Evolutionary conservation across 2,329 filamentous ascomycete species (phyloP).

Genomic region (Pseudogymnoascus sp.): DNA sequence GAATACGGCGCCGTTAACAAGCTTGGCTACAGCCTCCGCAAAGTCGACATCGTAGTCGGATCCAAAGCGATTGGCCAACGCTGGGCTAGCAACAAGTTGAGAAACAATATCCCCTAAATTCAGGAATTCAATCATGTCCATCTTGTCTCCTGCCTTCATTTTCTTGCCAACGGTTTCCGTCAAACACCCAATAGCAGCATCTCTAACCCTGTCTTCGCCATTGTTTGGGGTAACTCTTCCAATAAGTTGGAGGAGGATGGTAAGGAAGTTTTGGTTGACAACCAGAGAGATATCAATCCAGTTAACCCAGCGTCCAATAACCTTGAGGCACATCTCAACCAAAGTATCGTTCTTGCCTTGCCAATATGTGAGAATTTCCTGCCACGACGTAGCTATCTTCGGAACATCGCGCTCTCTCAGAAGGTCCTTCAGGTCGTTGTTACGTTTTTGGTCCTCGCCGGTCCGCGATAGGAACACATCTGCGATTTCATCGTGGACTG

Average conservation of each 20-base stretch:
- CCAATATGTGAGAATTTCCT: conserved; percentile 75
- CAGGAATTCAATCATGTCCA: conserved; percentile 85
- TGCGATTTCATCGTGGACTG: conserved; percentile 94
- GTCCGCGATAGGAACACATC: conserved; percentile 80
- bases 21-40: conserved; percentile 87
- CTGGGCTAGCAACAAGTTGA: conserved; percentile 76
- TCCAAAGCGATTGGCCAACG: conserved; percentile 71
- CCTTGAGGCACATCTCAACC: conserved; percentile 79
- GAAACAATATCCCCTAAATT: conserved; percentile 79
- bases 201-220: conserved; percentile 69
- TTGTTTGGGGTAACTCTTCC: conserved; percentile 59
- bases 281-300: conserved; percentile 97
- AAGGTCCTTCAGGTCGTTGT: conserved; percentile 84
- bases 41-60: conserved; percentile 91
- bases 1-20: conserved; percentile 82
- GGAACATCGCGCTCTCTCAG: conserved; percentile 79
- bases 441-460: conserved; percentile 71
- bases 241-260: conserved; percentile 75
- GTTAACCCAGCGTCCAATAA: conserved; percentile 95
- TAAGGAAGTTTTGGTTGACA: conserved; percentile 82
- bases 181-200: conserved; percentile 88
- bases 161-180: conserved; percentile 97
- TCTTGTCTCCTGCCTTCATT: conserved; percentile 90
- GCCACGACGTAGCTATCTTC: conserved; percentile 85
- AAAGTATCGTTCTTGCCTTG: conserved; percentile 59